phyloP scores from a whole-genome alignment of 805 yeast genomes.

The Lachancea kluyveri region DNA sequence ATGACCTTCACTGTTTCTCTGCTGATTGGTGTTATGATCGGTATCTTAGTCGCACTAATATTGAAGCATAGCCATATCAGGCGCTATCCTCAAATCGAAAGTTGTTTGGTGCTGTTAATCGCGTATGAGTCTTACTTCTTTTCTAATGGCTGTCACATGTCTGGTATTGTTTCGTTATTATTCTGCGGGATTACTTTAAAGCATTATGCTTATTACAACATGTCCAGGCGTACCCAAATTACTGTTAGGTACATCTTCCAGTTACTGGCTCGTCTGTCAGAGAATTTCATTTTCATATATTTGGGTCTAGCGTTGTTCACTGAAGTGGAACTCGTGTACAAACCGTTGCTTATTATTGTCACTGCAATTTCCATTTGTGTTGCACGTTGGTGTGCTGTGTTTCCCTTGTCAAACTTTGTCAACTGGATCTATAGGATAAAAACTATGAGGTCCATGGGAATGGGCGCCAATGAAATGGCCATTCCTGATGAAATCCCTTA shows the following conservation, averaged over 20 bases:
- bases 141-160: conserved; percentile 98
- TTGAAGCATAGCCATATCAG: conserved; percentile 90
- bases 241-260: conserved; percentile 95
- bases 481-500: conserved; percentile 87
- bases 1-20: conserved; percentile 91
- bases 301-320: conserved; percentile 92
- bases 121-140: conserved; percentile 97
- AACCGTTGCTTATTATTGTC: conserved; percentile 86
- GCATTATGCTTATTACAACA: conserved; percentile 94
- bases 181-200: conserved; percentile 96
- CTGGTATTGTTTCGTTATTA: conserved; percentile 90
- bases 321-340: conserved; percentile 90
- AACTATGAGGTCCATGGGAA: conserved; percentile 41
- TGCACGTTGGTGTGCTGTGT: conserved; percentile 95
- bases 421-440: conserved; percentile 71
- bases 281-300: conserved; percentile 93
- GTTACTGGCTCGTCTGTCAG: conserved; percentile 88
- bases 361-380: conserved; percentile 87
- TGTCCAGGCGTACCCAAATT: conserved; percentile 95
- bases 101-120: conserved; percentile 81
- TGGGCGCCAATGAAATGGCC: conserved; percentile 22
- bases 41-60: conserved; percentile 81
- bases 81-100: conserved; percentile 94
- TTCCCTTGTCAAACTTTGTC: conserved; percentile 81
- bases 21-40: conserved; percentile 81